A percentile compares a stretch with the other conserved stretches of the same genome.
These are phyloP conservation scores for Cladosporium oxysporum DNA, from an alignment of 2,329 filamentous ascomycete species.

Conservation along the genomic window DNA sequence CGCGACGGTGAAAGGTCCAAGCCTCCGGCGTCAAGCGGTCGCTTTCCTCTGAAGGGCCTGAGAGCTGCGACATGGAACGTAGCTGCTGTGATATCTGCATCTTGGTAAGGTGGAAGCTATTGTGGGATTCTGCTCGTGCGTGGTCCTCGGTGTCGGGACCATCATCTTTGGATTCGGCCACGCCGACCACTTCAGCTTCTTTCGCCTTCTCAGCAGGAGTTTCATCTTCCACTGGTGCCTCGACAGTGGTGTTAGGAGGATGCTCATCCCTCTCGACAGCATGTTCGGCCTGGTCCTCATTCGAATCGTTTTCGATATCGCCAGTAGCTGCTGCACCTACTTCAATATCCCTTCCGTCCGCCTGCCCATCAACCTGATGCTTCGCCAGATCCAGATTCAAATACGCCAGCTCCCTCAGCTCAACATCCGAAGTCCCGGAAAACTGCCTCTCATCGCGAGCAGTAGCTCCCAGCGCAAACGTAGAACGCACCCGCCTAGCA, in stretches of 20 bases:
- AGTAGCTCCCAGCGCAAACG: conserved; percentile 3
- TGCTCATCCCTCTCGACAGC: neutral
- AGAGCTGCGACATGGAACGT: conserved; percentile 45
- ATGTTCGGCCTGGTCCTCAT: neutral
- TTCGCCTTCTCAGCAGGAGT: neutral
- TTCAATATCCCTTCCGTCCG: neutral
- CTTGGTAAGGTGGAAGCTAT: conserved; percentile 42
- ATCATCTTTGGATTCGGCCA: neutral
- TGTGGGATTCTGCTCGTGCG: conserved; percentile 1
- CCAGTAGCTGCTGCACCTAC: neutral
- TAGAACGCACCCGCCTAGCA: conserved; percentile 2
- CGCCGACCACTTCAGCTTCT: neutral
- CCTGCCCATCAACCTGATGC: conserved; percentile 8
- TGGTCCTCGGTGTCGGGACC: neutral
- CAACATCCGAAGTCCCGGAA: conserved; percentile 5
- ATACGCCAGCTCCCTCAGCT: conserved; percentile 13
- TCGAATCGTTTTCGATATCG: neutral
- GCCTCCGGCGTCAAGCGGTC: conserved; percentile 17
- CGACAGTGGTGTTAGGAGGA: neutral
- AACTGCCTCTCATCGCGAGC: neutral
- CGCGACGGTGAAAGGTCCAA: conserved; percentile 27
- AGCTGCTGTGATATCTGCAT: conserved; percentile 50
- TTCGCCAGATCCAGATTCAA: conserved; percentile 11
- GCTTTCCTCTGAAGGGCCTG: conserved; percentile 25
- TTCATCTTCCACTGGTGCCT: neutral